These are phyloP conservation scores for Inga oerstediana DNA, from an alignment of 306 rosid genomes.

Conservation along the genomic window DNA sequence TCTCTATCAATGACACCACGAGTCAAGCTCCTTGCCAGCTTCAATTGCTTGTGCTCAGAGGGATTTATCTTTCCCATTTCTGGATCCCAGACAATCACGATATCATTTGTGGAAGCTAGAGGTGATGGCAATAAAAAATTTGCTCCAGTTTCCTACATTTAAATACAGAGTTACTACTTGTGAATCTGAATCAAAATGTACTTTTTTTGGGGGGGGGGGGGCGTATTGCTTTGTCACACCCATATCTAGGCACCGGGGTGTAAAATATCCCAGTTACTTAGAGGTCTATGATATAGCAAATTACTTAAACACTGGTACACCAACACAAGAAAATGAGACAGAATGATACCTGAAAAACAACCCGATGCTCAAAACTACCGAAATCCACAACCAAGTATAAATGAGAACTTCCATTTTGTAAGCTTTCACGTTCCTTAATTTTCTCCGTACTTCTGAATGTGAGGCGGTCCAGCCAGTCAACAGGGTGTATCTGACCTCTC, in stretches of 20 bases:
- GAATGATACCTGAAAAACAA: constrained; percentile 86
- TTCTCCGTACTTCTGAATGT: constrained; percentile 78
- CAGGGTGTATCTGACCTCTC: constrained; percentile 86
- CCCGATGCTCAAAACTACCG: constrained; percentile 88
- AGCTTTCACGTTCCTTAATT: constrained; percentile 80
- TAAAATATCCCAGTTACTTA: constrained; percentile 21
- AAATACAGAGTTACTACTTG: constrained; percentile 38
- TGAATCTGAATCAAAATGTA: constrained; percentile 26
- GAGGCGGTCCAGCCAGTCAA: constrained; percentile 96
- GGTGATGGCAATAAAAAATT: constrained; percentile 92
- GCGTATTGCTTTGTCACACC: constrained; percentile 5
- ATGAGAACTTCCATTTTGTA: constrained; percentile 76
- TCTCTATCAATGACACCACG: constrained; percentile 97
- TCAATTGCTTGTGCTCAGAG: constrained; percentile 96
- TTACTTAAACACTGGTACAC: constrained; percentile 1
- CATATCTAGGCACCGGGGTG: constrained; percentile 9
- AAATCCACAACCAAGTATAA: constrained; percentile 86
- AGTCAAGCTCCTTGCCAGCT: constrained; percentile 94
- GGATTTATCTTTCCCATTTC: constrained; percentile 92
- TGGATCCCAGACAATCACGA: constrained; percentile 94
- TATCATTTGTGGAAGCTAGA: constrained; percentile 87
- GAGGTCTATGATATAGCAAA: not conserved
- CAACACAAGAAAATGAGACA: constrained; percentile 5
- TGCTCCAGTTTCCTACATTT: constrained; percentile 92
- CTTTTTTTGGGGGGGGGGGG: not conserved